Evolutionary conservation across 106 monocot species (phyloP).

Genomic region (Ottelia alismoides): DNA sequence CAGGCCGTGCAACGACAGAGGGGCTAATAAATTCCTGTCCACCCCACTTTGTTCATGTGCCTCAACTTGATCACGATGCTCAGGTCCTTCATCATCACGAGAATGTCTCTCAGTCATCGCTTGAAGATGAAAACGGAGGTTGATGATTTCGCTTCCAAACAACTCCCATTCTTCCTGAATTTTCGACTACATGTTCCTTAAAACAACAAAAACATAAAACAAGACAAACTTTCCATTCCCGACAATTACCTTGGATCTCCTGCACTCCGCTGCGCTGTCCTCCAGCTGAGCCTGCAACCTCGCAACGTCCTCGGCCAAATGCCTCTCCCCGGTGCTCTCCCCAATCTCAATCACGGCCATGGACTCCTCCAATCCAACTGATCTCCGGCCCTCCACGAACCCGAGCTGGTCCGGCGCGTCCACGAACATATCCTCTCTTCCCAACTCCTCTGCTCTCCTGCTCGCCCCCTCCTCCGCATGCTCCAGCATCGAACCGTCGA

Average conservation of each 20-base stretch:
- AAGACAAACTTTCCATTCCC: neutral
- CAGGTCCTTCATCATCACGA: neutral
- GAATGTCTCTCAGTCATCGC: conserved; percentile 19
- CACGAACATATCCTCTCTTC: conserved; percentile 66
- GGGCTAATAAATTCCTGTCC: conserved; percentile 8
- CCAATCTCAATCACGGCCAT: conserved; percentile 45
- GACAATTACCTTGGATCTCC: conserved; percentile 53
- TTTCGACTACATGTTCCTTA: neutral
- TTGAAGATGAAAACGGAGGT: conserved; percentile 32
- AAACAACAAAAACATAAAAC: neutral
- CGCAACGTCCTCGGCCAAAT: conserved; percentile 13
- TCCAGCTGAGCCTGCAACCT: conserved; percentile 19
- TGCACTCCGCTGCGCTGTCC: conserved; percentile 34
- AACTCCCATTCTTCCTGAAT: conserved; percentile 78
- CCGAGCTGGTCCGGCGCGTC: conserved; percentile 69
- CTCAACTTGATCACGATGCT: conserved; percentile 5
- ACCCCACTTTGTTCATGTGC: conserved; percentile 15
- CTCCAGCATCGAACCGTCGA: conserved; percentile 75
- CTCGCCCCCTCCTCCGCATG: conserved; percentile 1
- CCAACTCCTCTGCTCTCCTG: conserved; percentile 26
- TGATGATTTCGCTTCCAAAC: conserved; percentile 44
- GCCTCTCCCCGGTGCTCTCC: conserved; percentile 28
- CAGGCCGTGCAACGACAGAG: conserved; percentile 41
- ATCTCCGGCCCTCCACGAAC: conserved; percentile 9
- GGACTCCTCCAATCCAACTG: conserved; percentile 41